A percentile compares a stretch with the other conserved stretches of the same genome.
phyloP scores from a whole-genome alignment of 2,329 filamentous ascomycete species.

The Pyrenophora teres region DNA sequence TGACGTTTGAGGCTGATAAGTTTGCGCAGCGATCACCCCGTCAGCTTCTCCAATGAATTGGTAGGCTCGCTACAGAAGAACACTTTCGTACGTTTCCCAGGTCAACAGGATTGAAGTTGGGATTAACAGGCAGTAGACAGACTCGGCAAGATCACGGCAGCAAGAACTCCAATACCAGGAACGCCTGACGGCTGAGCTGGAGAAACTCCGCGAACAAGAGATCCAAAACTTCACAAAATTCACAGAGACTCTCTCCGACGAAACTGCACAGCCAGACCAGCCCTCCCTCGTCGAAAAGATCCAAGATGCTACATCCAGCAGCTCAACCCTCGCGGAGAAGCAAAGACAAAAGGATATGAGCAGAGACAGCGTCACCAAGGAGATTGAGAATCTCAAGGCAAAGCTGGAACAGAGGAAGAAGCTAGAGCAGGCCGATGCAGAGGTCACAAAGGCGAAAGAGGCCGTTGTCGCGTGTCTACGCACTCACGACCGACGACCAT shows the following conservation, averaged over 20 bases:
- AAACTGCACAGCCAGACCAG: slow-evolving; percentile 46
- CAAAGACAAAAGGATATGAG: slow-evolving; percentile 54
- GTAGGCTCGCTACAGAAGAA: slow-evolving; percentile 82
- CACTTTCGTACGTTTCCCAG: slow-evolving; percentile 68
- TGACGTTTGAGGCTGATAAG: slow-evolving; percentile 33
- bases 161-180: slow-evolving; percentile 86
- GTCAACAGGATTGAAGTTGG: neutral
- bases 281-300: slow-evolving; percentile 45
- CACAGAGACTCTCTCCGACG: slow-evolving; percentile 64
- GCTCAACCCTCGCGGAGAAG: slow-evolving; percentile 47
- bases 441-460: slow-evolving; percentile 73
- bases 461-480: slow-evolving; percentile 80
- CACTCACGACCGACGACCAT: slow-evolving; percentile 80
- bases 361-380: slow-evolving; percentile 59
- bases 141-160: slow-evolving; percentile 80
- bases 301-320: slow-evolving; percentile 41
- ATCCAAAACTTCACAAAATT: slow-evolving; percentile 70
- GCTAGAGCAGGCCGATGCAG: slow-evolving; percentile 67
- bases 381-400: slow-evolving; percentile 61
- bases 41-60: slow-evolving; percentile 78
- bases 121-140: slow-evolving; percentile 64
- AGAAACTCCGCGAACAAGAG: slow-evolving; percentile 74
- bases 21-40: slow-evolving; percentile 61
- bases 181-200: slow-evolving; percentile 84
- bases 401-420: slow-evolving; percentile 60